phyloP scores from a whole-genome alignment of 225 moss, liverwort and hornwort species.

The Pleurozium schreberi region DNA sequence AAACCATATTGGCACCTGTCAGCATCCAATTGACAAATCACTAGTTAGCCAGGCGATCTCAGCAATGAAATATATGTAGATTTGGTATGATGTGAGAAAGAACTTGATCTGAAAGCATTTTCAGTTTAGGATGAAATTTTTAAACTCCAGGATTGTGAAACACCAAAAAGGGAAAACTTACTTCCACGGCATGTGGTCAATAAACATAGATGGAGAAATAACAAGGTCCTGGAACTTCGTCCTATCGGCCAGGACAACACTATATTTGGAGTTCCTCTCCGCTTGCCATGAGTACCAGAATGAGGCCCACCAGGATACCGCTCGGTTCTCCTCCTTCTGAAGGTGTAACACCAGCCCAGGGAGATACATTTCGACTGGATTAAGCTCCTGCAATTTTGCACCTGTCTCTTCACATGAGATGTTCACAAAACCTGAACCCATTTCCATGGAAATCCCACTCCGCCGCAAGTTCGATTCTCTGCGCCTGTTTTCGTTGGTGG shows the following conservation, averaged over 20 bases:
- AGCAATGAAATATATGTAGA: not conserved
- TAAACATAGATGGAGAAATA: constrained; percentile 83
- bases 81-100: not conserved
- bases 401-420: constrained; percentile 2
- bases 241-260: constrained; percentile 52
- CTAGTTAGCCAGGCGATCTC: not conserved
- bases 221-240: constrained; percentile 52
- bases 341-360: constrained; percentile 77
- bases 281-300: constrained; percentile 39
- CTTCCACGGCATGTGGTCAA: constrained; percentile 99
- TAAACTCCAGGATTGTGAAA: not conserved
- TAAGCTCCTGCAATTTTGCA: constrained; percentile 36
- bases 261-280: constrained; percentile 11
- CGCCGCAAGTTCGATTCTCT: not conserved
- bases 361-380: constrained; percentile 75
- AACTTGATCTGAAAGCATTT: not conserved
- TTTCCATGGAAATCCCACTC: constrained; percentile 29
- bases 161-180: constrained; percentile 3
- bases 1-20: constrained; percentile 37
- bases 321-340: constrained; percentile 21
- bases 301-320: constrained; percentile 22
- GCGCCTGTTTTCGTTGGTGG: not conserved
- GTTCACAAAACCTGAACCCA: constrained; percentile 1
- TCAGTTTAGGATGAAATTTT: not conserved
- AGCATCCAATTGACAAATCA: not conserved